Evolutionary conservation across 495 filamentous ascomycete genomes (phyloP).

Genomic region (Aspergillus olivimuriae): DNA sequence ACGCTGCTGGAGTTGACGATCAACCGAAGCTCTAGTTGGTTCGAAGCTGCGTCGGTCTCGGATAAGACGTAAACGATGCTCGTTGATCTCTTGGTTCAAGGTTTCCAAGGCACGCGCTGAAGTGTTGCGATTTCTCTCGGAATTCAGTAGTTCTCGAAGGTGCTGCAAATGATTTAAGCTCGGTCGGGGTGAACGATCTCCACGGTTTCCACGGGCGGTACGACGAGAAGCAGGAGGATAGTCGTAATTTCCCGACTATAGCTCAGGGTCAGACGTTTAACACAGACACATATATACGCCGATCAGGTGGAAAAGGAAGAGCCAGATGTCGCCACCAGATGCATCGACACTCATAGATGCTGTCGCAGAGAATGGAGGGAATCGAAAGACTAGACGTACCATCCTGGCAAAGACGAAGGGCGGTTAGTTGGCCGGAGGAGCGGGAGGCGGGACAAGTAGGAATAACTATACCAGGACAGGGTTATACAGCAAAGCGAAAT

Average conservation of each 20-base stretch:
- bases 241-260: conserved; percentile 56
- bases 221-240: conserved; percentile 46
- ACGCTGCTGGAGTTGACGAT: conserved; percentile 21
- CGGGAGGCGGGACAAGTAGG: conserved; percentile 4
- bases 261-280: conserved; percentile 13
- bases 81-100: conserved; percentile 33
- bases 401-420: conserved; percentile 7
- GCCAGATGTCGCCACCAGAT: no score
- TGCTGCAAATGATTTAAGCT: conserved; percentile 25
- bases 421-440: conserved; percentile 4
- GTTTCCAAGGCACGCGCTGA: conserved; percentile 33
- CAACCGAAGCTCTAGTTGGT: conserved; percentile 19
- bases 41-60: conserved; percentile 20
- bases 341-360: no score
- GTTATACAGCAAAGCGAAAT: no score
- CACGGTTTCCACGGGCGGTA: conserved; percentile 15
- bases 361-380: background rate
- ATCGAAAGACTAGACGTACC: conserved; percentile 10
- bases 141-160: conserved; percentile 34
- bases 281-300: background rate
- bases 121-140: conserved; percentile 33
- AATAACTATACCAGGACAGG: no score
- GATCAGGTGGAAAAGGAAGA: background rate
- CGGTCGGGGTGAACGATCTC: conserved; percentile 14
- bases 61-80: conserved; percentile 18